Evolutionary conservation across 192 early-diverging fungal genomes (phyloP).

Genomic region (Backusella tuberculispora): DNA sequence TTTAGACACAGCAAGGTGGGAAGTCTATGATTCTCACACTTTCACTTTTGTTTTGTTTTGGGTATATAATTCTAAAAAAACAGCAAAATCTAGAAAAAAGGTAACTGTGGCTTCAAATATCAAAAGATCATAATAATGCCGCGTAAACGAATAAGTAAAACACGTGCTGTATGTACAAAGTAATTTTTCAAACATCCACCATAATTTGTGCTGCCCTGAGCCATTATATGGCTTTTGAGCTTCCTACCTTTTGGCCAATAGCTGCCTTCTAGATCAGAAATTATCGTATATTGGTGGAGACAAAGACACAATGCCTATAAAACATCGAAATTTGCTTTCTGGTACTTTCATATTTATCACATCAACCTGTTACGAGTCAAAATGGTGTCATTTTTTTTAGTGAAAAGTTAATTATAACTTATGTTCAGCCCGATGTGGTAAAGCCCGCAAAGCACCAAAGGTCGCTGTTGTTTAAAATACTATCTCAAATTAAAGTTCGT

Average conservation of each 20-base stretch:
- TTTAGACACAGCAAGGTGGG: neutral
- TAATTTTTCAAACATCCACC: neutral
- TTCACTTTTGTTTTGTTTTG: neutral
- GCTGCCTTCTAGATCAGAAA: neutral
- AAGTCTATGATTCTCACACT: neutral
- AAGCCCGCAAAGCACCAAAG: neutral
- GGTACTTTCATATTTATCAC: neutral
- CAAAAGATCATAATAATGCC: neutral
- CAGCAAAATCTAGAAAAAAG: neutral
- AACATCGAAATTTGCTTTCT: neutral
- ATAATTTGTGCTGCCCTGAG: neutral
- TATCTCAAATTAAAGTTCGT: conserved; percentile 11
- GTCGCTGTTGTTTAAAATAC: neutral
- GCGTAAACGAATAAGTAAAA: neutral
- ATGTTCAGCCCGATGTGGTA: neutral
- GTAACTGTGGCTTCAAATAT: neutral
- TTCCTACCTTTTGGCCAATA: neutral
- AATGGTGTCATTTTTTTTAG: conserved; percentile 14
- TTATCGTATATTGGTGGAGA: neutral
- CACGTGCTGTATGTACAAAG: neutral
- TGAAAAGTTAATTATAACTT: conserved; percentile 13
- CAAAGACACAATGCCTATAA: neutral
- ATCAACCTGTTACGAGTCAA: neutral
- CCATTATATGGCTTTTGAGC: neutral
- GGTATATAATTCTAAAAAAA: neutral